Evolutionary conservation across 192 early-diverging fungal species (phyloP), one percentile per base, ranked within the genome.

Genomic region (Anaeromyces robustus): DNA sequence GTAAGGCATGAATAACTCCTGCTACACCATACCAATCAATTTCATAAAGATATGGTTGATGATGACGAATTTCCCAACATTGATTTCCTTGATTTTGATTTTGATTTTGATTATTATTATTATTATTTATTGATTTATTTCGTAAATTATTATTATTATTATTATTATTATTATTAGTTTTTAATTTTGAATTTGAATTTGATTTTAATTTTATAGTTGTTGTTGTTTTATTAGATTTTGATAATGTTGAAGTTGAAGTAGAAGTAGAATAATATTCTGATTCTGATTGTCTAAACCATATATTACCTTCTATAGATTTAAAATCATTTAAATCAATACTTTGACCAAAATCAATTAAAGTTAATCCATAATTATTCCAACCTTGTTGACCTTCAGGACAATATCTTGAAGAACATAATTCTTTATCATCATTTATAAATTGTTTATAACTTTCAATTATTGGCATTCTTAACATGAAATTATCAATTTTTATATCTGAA

Each of bases 11-110:
- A 14, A 87, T 77, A 31, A 89, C 82, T 0, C 80, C 78, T 2
- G 88, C 89, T 17, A 82, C 83, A 79, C 86, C 88, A 81, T 88
- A 89, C 89, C 88, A 89, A 78, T 90, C 89, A 29, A 83, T 77
- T 78, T 90, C 88, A 80, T 85, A 90, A 41, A 31, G 84, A 81
- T 84, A 87, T n/a, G 83, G 43, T 30, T 22, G 30, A 30, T 83
- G 85, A 68, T 86, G 87, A 37, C 82, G 34, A 30, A 85, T 78
- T 80, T 90, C 89, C 88, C 89, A 91, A 81, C 85, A 88, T 43
- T 87, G 84, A 59, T 82, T 80, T 18, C 77, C 79, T 79, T 80
- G 78, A 41, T 85, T 86, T 7, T 18, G 34, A 28, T 59, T 29
- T 9, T 19, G 2, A 9, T 22, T n/a, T n/a, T n/a, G n/a, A n/a